Evolutionary conservation across 129 eudicot genomes (phyloP).

Genomic region (Scalesia atractyloides): DNA sequence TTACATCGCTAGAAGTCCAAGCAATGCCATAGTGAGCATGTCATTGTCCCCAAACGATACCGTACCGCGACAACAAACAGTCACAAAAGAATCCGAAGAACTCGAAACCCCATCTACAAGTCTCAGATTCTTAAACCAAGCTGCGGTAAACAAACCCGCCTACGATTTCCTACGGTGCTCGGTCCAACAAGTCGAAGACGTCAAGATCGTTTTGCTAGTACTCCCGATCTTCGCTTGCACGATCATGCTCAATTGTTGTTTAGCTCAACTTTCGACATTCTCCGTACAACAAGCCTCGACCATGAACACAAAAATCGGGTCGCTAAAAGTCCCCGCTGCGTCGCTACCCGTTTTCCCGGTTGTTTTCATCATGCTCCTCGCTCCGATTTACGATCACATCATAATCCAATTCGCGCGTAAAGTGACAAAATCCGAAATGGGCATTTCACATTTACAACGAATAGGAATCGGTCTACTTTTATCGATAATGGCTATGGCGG

Average conservation of each 20-base stretch:
- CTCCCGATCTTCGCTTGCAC: conserved; percentile 85
- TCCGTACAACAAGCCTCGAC: conserved; percentile 93
- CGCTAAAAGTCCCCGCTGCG: conserved; percentile 76
- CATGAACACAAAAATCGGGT: conserved; percentile 73
- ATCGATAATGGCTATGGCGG: conserved; percentile 72
- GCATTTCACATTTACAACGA: conserved; percentile 70
- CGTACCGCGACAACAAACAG: conserved; percentile 9
- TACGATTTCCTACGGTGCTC: conserved; percentile 52
- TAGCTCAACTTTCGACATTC: conserved; percentile 84
- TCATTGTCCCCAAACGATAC: conserved; percentile 6
- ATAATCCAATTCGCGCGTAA: conserved; percentile 72
- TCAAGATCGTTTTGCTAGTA: conserved; percentile 67
- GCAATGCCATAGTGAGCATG: conserved; percentile 44
- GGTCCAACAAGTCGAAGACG: conserved; percentile 71
- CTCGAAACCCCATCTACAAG: conserved; percentile 46
- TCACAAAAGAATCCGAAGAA: background rate
- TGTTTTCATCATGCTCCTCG: conserved; percentile 69
- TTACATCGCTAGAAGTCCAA: conserved; percentile 42
- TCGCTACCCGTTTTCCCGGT: conserved; percentile 89
- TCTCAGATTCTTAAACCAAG: conserved; percentile 69
- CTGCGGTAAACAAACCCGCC: conserved; percentile 48
- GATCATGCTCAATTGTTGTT: conserved; percentile 81
- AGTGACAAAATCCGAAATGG: conserved; percentile 60
- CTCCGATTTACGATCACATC: conserved; percentile 77
- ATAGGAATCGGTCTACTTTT: conserved; percentile 72